Evolutionary conservation across 164 flowering plant genomes (phyloP).

Genomic region (Tetracentron sinense): DNA sequence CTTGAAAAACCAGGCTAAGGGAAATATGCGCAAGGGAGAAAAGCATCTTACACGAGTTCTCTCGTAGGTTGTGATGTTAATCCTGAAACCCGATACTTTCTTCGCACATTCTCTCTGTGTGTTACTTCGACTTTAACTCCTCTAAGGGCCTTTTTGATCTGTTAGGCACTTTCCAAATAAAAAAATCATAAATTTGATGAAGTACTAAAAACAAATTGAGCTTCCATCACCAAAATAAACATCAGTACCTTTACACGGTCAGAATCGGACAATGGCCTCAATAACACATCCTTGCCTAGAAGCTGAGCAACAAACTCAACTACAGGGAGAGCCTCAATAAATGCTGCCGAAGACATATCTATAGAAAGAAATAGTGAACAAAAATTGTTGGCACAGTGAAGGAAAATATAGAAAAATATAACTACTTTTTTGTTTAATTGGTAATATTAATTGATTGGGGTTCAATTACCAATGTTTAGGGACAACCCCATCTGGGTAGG

Average conservation of each 20-base stretch:
- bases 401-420: background rate
- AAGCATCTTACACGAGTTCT: conserved; percentile 58
- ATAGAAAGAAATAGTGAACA: conserved; percentile 1
- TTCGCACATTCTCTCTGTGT: conserved; percentile 63
- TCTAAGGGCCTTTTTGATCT: conserved; percentile 72
- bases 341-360: conserved; percentile 82
- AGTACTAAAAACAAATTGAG: background rate
- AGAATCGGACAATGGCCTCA: conserved; percentile 63
- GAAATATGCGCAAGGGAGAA: too few species aligned
- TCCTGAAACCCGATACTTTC: conserved; percentile 81
- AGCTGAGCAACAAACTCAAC: conserved; percentile 75
- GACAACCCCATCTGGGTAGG: conserved; percentile 98
- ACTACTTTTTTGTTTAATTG: too few species aligned
- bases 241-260: conserved; percentile 61
- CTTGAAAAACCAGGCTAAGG: too few species aligned
- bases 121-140: conserved; percentile 89
- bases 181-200: background rate
- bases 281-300: conserved; percentile 54
- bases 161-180: conserved; percentile 3
- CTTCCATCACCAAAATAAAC: background rate
- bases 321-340: conserved; percentile 78
- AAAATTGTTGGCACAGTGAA: too few species aligned
- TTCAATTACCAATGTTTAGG: conserved; percentile 71
- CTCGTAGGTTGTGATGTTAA: conserved; percentile 79
- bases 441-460: too few species aligned